phyloP scores from a whole-genome alignment of 2,329 filamentous ascomycete species.

The Rutstroemia sp. region DNA sequence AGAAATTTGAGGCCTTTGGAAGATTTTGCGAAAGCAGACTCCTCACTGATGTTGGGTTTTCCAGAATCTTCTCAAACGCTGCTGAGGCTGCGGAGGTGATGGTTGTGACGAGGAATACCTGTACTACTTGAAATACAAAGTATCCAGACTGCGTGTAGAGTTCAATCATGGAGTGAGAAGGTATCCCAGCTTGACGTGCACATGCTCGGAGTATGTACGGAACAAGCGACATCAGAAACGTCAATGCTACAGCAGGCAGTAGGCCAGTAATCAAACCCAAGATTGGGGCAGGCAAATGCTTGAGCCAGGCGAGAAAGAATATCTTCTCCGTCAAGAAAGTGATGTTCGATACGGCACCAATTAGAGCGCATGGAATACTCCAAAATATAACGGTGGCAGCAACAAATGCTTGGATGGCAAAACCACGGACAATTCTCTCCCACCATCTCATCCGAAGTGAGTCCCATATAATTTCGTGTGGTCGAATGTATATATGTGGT shows the following conservation, averaged over 20 bases:
- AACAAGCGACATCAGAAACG: conserved; percentile 52
- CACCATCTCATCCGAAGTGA: conserved; percentile 58
- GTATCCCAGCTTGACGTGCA: conserved; percentile 51
- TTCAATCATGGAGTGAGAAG: conserved; percentile 52
- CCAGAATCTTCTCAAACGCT: conserved; percentile 42
- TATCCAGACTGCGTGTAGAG: conserved; percentile 56
- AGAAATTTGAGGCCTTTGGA: conserved; percentile 59
- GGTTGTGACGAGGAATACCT: conserved; percentile 63
- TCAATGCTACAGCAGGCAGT: conserved; percentile 51
- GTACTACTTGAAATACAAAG: conserved; percentile 56
- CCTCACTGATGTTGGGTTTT: conserved; percentile 41
- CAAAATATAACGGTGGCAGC: conserved; percentile 56
- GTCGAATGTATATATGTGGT: conserved; percentile 53
- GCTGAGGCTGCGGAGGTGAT: conserved; percentile 53
- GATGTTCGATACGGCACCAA: conserved; percentile 59
- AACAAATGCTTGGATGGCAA: conserved; percentile 44
- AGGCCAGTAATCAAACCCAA: conserved; percentile 56
- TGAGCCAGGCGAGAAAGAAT: conserved; percentile 49
- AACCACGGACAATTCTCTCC: conserved; percentile 49
- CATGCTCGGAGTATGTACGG: conserved; percentile 54
- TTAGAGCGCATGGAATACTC: conserved; percentile 58
- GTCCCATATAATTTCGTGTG: conserved; percentile 57
- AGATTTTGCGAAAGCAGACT: conserved; percentile 47
- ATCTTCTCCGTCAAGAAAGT: conserved; percentile 44
- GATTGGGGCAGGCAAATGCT: conserved; percentile 45